Evolutionary conservation across 2,329 filamentous ascomycete genomes (phyloP).

Genomic region (Graphilbum ipis-grandicollis): DNA sequence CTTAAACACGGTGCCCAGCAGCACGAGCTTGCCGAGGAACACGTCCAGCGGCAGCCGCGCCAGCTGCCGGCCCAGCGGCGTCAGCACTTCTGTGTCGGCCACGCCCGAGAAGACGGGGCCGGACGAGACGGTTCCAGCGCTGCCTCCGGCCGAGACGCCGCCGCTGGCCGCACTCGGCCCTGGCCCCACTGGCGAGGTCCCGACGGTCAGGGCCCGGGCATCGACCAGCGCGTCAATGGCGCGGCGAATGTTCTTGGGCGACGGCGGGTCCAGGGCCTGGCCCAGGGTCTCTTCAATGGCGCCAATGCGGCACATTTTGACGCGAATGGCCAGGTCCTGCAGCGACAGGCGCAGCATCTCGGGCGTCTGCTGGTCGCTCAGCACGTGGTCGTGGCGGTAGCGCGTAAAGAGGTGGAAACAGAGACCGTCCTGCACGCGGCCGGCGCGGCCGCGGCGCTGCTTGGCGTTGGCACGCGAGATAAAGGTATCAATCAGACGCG

Average conservation of each 20-base stretch:
- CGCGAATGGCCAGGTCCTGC: slow-evolving; percentile 85
- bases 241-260: slow-evolving; percentile 77
- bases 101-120: too few species aligned
- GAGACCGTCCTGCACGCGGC: slow-evolving; percentile 83
- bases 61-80: slow-evolving; percentile 69
- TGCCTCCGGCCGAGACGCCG: too few species aligned
- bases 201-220: slow-evolving; percentile 77
- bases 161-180: too few species aligned
- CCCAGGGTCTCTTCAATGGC: slow-evolving; percentile 80
- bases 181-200: too few species aligned
- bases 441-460: slow-evolving; percentile 81
- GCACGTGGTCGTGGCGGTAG: slow-evolving; percentile 65
- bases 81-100: slow-evolving; percentile 90
- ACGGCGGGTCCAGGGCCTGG: slow-evolving; percentile 78
- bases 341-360: slow-evolving; percentile 90
- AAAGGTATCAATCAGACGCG: slow-evolving; percentile 80
- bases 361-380: slow-evolving; percentile 86
- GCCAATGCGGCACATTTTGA: slow-evolving; percentile 94
- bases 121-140: too few species aligned
- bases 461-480: slow-evolving; percentile 93
- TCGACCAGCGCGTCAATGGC: slow-evolving; percentile 89
- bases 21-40: slow-evolving; percentile 81
- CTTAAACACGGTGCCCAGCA: slow-evolving; percentile 72
- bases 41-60: slow-evolving; percentile 84
- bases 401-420: slow-evolving; percentile 96